Evolutionary conservation across 345 rosid species (phyloP).

Genomic region (Hypericum perforatum): DNA sequence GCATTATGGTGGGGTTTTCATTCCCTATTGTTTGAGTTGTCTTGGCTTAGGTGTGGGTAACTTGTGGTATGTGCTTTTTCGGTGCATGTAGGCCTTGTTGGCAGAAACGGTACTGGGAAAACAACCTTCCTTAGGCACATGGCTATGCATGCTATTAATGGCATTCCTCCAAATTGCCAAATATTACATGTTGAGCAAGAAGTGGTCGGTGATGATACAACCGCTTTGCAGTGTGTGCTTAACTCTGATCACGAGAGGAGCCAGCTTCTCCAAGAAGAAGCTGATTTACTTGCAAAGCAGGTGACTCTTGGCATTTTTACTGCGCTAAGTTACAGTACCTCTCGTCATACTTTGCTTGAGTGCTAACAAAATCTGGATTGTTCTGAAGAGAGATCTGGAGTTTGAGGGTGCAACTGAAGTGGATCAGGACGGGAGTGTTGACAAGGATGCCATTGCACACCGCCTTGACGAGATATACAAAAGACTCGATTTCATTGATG

Average conservation of each 20-base stretch:
- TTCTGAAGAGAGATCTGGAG: conserved; percentile 63
- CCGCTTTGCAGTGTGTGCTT: conserved; percentile 94
- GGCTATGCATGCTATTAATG: conserved; percentile 98
- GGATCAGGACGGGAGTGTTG: conserved; percentile 34
- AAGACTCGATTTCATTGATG: conserved; percentile 89
- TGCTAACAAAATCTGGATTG: conserved; percentile 18
- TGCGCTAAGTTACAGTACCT: conserved; percentile 6
- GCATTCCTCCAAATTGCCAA: conserved; percentile 94
- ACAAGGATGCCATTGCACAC: conserved; percentile 51
- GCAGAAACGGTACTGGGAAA: conserved; percentile 98
- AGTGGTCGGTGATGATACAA: conserved; percentile 77
- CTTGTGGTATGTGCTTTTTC: not conserved
- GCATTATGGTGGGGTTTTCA: conserved; percentile 71
- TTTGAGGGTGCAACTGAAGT: conserved; percentile 33
- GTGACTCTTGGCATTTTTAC: conserved; percentile 24
- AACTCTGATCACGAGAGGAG: conserved; percentile 86
- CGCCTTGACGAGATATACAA: conserved; percentile 88
- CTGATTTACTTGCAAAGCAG: conserved; percentile 54
- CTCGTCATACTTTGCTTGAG: conserved; percentile 6
- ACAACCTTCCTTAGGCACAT: conserved; percentile 91
- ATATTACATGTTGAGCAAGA: conserved; percentile 97
- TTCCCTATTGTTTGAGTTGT: conserved; percentile 8
- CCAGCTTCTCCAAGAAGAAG: conserved; percentile 78
- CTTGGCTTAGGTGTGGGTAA: not conserved
- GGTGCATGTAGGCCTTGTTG: conserved; percentile 69